Conservation (phyloP, 2,329 filamentous ascomycete species). For the Exophiala sp. region DNA sequence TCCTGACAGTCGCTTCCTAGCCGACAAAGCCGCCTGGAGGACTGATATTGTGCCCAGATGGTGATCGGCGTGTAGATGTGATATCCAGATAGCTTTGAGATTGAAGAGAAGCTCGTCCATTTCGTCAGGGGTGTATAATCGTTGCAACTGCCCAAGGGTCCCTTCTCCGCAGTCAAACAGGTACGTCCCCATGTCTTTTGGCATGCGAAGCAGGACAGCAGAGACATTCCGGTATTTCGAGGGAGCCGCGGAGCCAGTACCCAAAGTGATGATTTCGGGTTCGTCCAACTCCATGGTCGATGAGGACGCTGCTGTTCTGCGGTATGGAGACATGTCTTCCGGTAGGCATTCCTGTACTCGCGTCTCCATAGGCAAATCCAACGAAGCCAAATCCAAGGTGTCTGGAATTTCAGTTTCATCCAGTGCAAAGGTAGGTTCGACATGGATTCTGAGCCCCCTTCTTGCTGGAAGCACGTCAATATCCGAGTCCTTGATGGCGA, state of each 20-base stretch:
- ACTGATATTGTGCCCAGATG: slow-evolving; percentile 80
- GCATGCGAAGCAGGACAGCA: slow-evolving; percentile 77
- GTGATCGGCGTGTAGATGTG: slow-evolving; percentile 93
- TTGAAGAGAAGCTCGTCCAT: slow-evolving; percentile 70
- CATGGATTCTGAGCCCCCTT: slow-evolving; percentile 41
- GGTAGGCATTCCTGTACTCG: slow-evolving; percentile 31
- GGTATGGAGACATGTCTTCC: slow-evolving; percentile 4
- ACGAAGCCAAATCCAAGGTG: slow-evolving; percentile 28
- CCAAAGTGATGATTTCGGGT: slow-evolving; percentile 79
- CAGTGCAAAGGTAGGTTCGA: slow-evolving; percentile 45
- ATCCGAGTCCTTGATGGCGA: neutral
- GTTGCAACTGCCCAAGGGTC: slow-evolving; percentile 80
- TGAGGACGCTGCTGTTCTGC: slow-evolving; percentile 40
- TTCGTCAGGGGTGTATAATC: slow-evolving; percentile 64
- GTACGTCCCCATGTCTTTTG: slow-evolving; percentile 74
- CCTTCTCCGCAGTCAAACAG: slow-evolving; percentile 90
- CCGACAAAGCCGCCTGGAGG: slow-evolving; percentile 42
- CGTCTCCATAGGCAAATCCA: slow-evolving; percentile 24
- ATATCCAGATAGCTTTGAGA: slow-evolving; percentile 83
- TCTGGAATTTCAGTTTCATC: slow-evolving; percentile 33
- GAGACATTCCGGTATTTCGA: slow-evolving; percentile 97
- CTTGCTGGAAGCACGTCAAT: slow-evolving; percentile 33
- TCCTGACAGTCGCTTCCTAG: neutral
- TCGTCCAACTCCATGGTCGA: slow-evolving; percentile 69
- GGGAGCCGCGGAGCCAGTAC: slow-evolving; percentile 84